Percentiles rank a stretch among this genome's conserved stretches.
Conservation (phyloP, 2,329 filamentous ascomycete genomes). For the Alternaria ventricosa region DNA sequence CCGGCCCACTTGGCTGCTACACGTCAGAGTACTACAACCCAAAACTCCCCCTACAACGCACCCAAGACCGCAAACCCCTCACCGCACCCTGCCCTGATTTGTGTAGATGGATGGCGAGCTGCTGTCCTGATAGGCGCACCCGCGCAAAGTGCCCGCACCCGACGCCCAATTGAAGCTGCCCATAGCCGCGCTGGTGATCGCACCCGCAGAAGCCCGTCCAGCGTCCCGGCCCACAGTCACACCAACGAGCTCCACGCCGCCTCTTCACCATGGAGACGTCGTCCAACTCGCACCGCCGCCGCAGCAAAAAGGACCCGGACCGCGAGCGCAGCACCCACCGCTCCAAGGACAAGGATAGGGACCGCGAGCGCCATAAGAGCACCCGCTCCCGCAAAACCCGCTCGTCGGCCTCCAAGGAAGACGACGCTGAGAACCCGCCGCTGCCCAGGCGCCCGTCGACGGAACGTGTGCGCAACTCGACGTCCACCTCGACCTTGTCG, state of each 20-base stretch:
- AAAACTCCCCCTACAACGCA: slow-evolving; percentile 18
- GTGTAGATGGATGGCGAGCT: slow-evolving; percentile 36
- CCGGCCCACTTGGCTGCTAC: slow-evolving; percentile 19
- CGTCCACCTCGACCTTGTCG: slow-evolving; percentile 22
- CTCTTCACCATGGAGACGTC: slow-evolving; percentile 36
- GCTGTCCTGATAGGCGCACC: slow-evolving; percentile 42
- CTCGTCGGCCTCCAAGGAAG: slow-evolving; percentile 38
- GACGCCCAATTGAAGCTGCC: slow-evolving; percentile 37
- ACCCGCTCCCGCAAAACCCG: slow-evolving; percentile 38
- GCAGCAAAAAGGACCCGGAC: slow-evolving; percentile 41
- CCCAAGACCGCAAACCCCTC: slow-evolving; percentile 10
- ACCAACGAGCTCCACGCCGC: slow-evolving; percentile 26
- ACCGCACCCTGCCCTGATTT: slow-evolving; percentile 16
- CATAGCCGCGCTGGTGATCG: slow-evolving; percentile 38
- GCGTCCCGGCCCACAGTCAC: slow-evolving; percentile 25
- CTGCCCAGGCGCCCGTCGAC: slow-evolving; percentile 29
- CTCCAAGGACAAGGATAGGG: slow-evolving; percentile 34
- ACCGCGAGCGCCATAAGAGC: slow-evolving; percentile 35
- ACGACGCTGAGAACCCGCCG: slow-evolving; percentile 27
- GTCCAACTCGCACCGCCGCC: slow-evolving; percentile 46
- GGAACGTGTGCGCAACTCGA: slow-evolving; percentile 36
- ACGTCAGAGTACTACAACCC: slow-evolving; percentile 26
- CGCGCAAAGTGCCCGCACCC: slow-evolving; percentile 26
- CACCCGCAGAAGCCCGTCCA: slow-evolving; percentile 26
- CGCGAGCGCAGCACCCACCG: slow-evolving; percentile 35